Evolutionary conservation across 2,329 filamentous ascomycete species (phyloP), one percentile per base, ranked within the genome.

Genomic region (Thermoascus crustaceus): DNA sequence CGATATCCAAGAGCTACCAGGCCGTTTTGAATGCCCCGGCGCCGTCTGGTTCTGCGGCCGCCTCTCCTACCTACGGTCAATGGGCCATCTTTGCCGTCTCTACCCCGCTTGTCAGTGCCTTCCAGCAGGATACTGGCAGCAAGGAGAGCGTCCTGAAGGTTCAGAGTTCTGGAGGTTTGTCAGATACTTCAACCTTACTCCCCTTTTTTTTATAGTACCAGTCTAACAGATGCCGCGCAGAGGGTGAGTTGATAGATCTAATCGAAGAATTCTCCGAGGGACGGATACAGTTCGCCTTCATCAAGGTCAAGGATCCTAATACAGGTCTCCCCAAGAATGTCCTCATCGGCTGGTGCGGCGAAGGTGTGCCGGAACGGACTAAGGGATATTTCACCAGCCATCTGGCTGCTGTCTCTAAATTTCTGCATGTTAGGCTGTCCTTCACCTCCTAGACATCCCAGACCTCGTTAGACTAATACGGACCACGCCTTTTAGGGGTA

Each of bases 381-480:
- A 98, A 96, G 67, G 91, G 91, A 46, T 96, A 96, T 66, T 98
- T 98, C 60, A 94, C 86, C 47, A 95, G 87, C 66, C 89, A 98
- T 64, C 70, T 91, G 31, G 80, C 83, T 41, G 82, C 86, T 31
- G 87, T 96, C 23, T 80, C 87, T 43, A 95, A 94, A 65, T 73
- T 95, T 48, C 76, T 98, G 26, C 88, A 95, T 67, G 80, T 80
- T 56, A 56, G 50, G 14, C 23, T 42, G 27, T 18, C 22, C 32
- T 27, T 35, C 19, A n/a, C 7, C 18, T 27, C 17, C 26, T 4
- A 8, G n/a, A 22, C 19, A 16, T n/a, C 26, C 27, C 10, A 14
- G 10, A 21, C 10, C 16, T 9, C 6, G 19, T 4, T 10, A 36
- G 7, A 19, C 31, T 37, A 37, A 43, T n/a, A n/a, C 39, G 38